Conservation (phyloP, 2,329 filamentous ascomycete species). For the Scortechinia acanthostroma region DNA sequence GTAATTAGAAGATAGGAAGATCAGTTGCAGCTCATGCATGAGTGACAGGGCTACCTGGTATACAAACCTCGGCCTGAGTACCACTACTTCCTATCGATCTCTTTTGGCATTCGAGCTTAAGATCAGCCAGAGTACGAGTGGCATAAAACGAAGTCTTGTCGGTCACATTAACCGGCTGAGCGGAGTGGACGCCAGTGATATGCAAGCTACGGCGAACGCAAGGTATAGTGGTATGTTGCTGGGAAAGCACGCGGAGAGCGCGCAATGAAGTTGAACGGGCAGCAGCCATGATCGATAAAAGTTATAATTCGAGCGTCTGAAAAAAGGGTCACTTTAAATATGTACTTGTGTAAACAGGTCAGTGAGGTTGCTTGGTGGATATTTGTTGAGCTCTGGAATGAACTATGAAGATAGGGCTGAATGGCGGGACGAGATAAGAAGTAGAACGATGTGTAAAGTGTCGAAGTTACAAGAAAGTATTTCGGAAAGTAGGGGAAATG, state of each 20-base stretch:
- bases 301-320: not conserved
- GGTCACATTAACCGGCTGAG: slow-evolving; percentile 35
- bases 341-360: no score
- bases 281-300: slow-evolving; percentile 29
- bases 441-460: no score
- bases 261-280: slow-evolving; percentile 31
- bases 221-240: slow-evolving; percentile 20
- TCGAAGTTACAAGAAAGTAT: no score
- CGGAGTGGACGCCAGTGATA: slow-evolving; percentile 52
- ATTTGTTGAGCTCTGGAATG: no score
- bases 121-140: slow-evolving; percentile 38
- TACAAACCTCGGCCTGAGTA: slow-evolving; percentile 13
- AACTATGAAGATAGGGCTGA: no score
- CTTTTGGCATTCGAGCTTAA: slow-evolving; percentile 39
- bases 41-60: slow-evolving; percentile 12
- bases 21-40: slow-evolving; percentile 4
- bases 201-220: slow-evolving; percentile 38
- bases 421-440: no score
- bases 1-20: slow-evolving; percentile 2
- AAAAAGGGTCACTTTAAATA: not conserved
- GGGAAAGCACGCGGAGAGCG: slow-evolving; percentile 29
- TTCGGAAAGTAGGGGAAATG: no score
- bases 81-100: slow-evolving; percentile 34
- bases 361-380: no score
- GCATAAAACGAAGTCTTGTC: slow-evolving; percentile 41